Base-by-base conservation (phyloP, 2,329 filamentous ascomycete species). In the Metarhizium guizhouense region DNA sequence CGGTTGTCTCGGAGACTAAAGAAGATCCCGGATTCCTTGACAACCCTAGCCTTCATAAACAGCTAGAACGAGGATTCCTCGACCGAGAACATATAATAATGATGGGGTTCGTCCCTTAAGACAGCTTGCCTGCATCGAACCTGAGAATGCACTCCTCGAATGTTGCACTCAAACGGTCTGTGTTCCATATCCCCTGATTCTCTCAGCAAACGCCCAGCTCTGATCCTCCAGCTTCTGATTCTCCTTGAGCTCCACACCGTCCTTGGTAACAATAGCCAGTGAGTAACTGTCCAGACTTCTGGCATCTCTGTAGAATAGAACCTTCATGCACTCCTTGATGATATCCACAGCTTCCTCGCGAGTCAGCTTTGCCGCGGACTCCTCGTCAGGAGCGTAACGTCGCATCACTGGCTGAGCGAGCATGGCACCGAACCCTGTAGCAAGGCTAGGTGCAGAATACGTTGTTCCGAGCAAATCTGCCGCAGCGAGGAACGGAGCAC, bases 131-230 rank as follows among this genome's bases (percentile, higher is more conserved):
- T 13, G 38, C 13, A 48, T 16, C 45, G 13, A 30, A 5, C 20
- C 18, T 5, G 47, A 30, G 2, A 43, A 40, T 49, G 18, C 48
- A 43, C 29, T 8, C 45, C 18, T 29, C 48, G 29, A 50, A n/a
- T 20, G 14, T 34, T 10, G 13, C 32, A 25, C n/a, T 51, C 42
- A 84, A 13, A 83, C 80, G 49, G 75, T 79, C 79, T 97, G 92
- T 30, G 92, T 95, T 59, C 94, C 94, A 70, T 99, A 99, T 48
- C 94, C 94, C 72, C 84, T 87, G 72, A 99, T 96, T 64, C 86
- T 82, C 70, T 97, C 93, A 29, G 94, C 94, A 77, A 99, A 99
- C 53, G 89, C 91, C 94, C 93, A 97, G 81, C 91, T 96, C 81
- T 97, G 93, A 65, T 86, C 81, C 80, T 97, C 92, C 62, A 99